phyloP scores from a whole-genome alignment of 2,329 filamentous ascomycete genomes.

The Endoconidiophora laricicola region DNA sequence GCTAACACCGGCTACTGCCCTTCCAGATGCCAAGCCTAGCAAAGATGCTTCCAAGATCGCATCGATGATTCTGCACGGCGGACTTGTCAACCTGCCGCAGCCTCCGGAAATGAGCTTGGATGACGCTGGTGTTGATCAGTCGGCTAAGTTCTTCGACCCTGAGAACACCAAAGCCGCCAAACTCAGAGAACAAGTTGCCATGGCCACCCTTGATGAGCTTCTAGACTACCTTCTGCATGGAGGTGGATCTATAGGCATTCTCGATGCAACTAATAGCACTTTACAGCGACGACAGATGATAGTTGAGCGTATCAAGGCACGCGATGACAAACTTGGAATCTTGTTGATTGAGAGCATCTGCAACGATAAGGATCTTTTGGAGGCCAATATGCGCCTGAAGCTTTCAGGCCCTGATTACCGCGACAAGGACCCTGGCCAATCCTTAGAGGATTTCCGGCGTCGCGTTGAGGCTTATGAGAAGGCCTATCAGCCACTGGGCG shows the following conservation, averaged over 20 bases:
- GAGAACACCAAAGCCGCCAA: conserved; percentile 66
- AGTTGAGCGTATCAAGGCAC: conserved; percentile 63
- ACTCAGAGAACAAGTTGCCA: conserved; percentile 76
- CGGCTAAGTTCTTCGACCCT: conserved; percentile 86
- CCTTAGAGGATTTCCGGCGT: conserved; percentile 79
- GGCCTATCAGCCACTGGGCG: conserved; percentile 77
- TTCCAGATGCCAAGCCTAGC: conserved; percentile 18
- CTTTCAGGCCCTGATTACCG: conserved; percentile 91
- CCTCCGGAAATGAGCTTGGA: conserved; percentile 12
- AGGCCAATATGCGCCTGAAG: conserved; percentile 95
- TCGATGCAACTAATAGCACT: conserved; percentile 96
- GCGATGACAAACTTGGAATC: conserved; percentile 77
- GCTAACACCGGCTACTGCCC: conserved; percentile 20
- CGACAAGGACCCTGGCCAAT: conserved; percentile 74
- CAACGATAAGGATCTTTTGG: conserved; percentile 64
- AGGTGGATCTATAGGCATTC: conserved; percentile 79
- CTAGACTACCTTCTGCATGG: conserved; percentile 71
- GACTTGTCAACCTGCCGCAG: conserved; percentile 22
- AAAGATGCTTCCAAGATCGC: conserved; percentile 36
- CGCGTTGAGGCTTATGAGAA: conserved; percentile 88
- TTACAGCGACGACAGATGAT: conserved; percentile 68
- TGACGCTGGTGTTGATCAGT: conserved; percentile 49
- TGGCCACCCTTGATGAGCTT: conserved; percentile 83
- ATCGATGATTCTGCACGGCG: conserved; percentile 40
- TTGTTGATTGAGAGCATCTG: conserved; percentile 93